Base-by-base conservation (phyloP, 1,139 yeast species). In the Candida buenavistaensis region DNA sequence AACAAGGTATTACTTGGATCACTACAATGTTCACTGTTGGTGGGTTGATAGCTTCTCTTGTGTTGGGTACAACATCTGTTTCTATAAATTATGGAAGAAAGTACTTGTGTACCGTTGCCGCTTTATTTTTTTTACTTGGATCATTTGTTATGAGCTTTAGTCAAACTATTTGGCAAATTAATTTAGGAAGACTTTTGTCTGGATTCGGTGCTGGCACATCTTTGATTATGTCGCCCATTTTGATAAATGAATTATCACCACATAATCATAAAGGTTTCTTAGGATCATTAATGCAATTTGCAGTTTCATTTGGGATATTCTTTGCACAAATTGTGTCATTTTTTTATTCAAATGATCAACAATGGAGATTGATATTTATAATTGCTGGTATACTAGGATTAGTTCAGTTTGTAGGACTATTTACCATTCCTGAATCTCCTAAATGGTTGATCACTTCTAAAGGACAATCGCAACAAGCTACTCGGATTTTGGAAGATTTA, bases 191-290 rank as follows among this genome's bases (percentile, higher is more conserved):
- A 13, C 48, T 65, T 21, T 33, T 62, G 8, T 52, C 52, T 34
- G 72, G 72, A 1, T 30, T 62, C n/a, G 72, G 64, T 4, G 68
- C 70, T 2, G 72, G 72, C 2, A 50, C 63, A 8, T 53, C 68
- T 1, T 54, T 65, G 35, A 64, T 65, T 10, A 57, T 63, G 26
- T 58, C 70, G 6, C 72, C 72, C 2, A 59, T 67, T 17, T 51
- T 65, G 34, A 54, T 67, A 25, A 65, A 59, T 41, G 72, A 66
- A 37, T 40, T 66, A 23, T 55, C 72, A 2, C 71, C 72, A 0
- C 46, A 54, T 11, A 64, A 64, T 40, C 68, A 63, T 36, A 45
- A 70, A 19, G 72, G 72, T 5, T 54, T 64, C 11, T 44, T 67
- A 35, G 72, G 72, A 0, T 54, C 69, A 0, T 49, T 63, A 19